Conservation (phyloP, 2,329 filamentous ascomycete species). For the Botrytis paeoniae region DNA sequence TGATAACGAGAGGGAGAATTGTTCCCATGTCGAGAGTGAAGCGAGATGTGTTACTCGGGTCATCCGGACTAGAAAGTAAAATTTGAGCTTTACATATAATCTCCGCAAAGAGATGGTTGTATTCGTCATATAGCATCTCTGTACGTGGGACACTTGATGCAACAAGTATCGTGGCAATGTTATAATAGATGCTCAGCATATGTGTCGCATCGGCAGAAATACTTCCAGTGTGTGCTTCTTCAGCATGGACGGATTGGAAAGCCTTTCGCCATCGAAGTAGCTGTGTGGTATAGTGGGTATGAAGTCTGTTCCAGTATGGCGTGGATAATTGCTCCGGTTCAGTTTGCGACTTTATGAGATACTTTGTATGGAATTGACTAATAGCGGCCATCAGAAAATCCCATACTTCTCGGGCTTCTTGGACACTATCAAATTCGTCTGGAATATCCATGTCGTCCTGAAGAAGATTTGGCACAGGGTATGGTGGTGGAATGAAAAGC, state of each 20-base stretch:
- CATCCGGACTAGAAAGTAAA: constrained; percentile 33
- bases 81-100: constrained; percentile 34
- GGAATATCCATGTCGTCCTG: constrained; percentile 34
- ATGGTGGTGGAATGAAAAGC: constrained; percentile 36
- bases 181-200: constrained; percentile 37
- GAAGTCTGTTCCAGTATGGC: constrained; percentile 32
- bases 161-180: constrained; percentile 35
- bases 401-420: constrained; percentile 34
- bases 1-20: constrained; percentile 36
- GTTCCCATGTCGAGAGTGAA: constrained; percentile 38
- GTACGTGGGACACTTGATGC: constrained; percentile 35
- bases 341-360: constrained; percentile 31
- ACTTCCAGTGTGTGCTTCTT: constrained; percentile 30
- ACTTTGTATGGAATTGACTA: constrained; percentile 36
- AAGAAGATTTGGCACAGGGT: constrained; percentile 35
- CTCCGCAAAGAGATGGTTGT: constrained; percentile 33
- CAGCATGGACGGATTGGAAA: constrained; percentile 32
- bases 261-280: constrained; percentile 34
- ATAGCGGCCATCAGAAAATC: constrained; percentile 38
- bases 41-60: constrained; percentile 35
- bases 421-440: constrained; percentile 33
- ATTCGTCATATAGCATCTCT: constrained; percentile 36
- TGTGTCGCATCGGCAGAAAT: constrained; percentile 31
- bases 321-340: constrained; percentile 32
- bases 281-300: constrained; percentile 35